A percentile compares a stretch with the other conserved stretches of the same genome.
Evolutionary conservation across 2,329 filamentous ascomycete species (phyloP).

Genomic region (Akanthomyces lecanii): DNA sequence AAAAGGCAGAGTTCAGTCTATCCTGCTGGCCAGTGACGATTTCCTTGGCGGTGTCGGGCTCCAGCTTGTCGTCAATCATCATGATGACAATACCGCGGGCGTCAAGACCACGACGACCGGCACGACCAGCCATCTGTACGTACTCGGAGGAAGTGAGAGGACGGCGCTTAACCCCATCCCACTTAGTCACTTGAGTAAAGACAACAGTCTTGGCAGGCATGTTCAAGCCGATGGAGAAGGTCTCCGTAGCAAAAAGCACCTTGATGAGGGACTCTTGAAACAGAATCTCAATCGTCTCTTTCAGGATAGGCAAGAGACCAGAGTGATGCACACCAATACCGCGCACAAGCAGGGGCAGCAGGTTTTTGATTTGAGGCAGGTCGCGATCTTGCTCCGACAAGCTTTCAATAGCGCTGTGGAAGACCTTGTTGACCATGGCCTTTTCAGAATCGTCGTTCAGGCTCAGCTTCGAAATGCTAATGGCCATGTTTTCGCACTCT

Average conservation of each 20-base stretch:
- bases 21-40: conserved; percentile 97
- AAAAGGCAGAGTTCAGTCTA: conserved; percentile 94
- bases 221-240: conserved; percentile 96
- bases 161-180: conserved; percentile 81
- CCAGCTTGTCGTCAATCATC: conserved; percentile 98
- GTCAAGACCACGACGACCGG: conserved; percentile 93
- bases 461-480: conserved; percentile 78
- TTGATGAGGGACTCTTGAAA: conserved; percentile 99
- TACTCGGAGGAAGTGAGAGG: conserved; percentile 87
- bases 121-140: conserved; percentile 97
- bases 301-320: conserved; percentile 88
- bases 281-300: conserved; percentile 97
- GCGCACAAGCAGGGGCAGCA: conserved; percentile 80
- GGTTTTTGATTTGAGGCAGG: conserved; percentile 84
- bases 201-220: conserved; percentile 99
- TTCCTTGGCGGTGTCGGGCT: conserved; percentile 86
- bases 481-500: conserved; percentile 85
- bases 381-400: conserved; percentile 87
- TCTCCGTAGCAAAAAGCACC: conserved; percentile 95
- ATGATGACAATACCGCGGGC: conserved; percentile 98
- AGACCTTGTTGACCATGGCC: conserved; percentile 89
- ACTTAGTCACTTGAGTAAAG: conserved; percentile 96
- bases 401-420: conserved; percentile 87
- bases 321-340: conserved; percentile 98
- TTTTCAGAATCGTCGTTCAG: conserved; percentile 98